phyloP scores from a whole-genome alignment of 805 yeast genomes.

The Saccharomycopsis selenospora region DNA sequence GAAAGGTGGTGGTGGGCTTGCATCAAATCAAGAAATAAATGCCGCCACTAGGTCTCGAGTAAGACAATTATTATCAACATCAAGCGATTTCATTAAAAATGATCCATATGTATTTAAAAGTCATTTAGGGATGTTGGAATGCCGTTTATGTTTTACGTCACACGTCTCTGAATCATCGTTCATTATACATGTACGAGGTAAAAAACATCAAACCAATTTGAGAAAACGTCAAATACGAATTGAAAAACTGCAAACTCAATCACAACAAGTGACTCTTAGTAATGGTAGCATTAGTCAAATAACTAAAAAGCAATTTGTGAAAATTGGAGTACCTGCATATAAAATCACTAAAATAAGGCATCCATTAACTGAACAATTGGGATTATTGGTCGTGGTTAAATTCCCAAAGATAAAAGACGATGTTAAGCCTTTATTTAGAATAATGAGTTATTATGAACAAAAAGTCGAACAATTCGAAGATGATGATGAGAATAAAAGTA shows the following conservation, averaged over 20 bases:
- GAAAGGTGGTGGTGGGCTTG: slow-evolving; percentile 87
- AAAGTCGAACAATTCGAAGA: slow-evolving; percentile 39
- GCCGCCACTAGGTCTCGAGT: slow-evolving; percentile 63
- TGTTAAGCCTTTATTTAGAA: slow-evolving; percentile 55
- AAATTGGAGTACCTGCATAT: slow-evolving; percentile 70
- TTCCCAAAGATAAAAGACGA: slow-evolving; percentile 41
- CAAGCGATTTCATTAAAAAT: slow-evolving; percentile 34
- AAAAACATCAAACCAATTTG: slow-evolving; percentile 70
- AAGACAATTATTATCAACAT: slow-evolving; percentile 44
- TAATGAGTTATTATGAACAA: slow-evolving; percentile 75
- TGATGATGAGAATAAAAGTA: slow-evolving; percentile 21
- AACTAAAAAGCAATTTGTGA: slow-evolving; percentile 41
- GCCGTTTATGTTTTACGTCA: slow-evolving; percentile 75
- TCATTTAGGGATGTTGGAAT: slow-evolving; percentile 78
- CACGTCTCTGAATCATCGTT: slow-evolving; percentile 78
- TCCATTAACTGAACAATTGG: slow-evolving; percentile 48
- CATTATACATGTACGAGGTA: slow-evolving; percentile 76
- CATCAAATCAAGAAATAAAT: slow-evolving; percentile 63
- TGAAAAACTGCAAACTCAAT: slow-evolving; percentile 10
- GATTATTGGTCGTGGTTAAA: slow-evolving; percentile 57
- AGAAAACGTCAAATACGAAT: slow-evolving; percentile 43
- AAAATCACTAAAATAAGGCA: slow-evolving; percentile 64
- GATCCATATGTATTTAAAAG: slow-evolving; percentile 84
- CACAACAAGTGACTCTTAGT: slow-evolving; percentile 14
- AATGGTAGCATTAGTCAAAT: slow-evolving; percentile 17